A percentile compares a stretch with the other conserved stretches of the same genome.
phyloP scores from a whole-genome alignment of 1,139 yeast species.

The Wickerhamiella infanticola region DNA sequence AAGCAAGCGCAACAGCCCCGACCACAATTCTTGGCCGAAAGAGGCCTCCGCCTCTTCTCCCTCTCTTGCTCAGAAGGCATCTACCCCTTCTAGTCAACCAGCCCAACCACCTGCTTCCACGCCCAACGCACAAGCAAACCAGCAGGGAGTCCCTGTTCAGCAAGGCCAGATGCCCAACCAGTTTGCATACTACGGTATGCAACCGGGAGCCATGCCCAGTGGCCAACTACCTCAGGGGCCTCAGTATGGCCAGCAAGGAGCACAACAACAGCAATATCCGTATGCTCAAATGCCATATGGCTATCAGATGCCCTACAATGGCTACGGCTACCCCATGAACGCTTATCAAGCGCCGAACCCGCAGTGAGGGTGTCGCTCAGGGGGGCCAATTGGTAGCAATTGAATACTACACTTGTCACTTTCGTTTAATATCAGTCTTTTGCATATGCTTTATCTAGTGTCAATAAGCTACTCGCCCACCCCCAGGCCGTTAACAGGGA shows the following conservation, averaged over 20 bases:
- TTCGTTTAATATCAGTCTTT: no score
- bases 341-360: not conserved
- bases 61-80: not conserved
- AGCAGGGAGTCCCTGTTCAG: conserved; percentile 2
- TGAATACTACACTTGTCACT: no score
- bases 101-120: not conserved
- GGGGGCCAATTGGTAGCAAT: no score
- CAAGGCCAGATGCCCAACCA: conserved; percentile 2
- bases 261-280: not conserved
- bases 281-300: conserved; percentile 5
- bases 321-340: conserved; percentile 5
- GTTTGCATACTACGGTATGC: not conserved
- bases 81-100: not conserved
- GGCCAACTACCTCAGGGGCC: not conserved
- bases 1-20: no score
- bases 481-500: no score
- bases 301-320: conserved; percentile 9
- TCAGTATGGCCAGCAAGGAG: not conserved
- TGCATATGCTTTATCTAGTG: no score
- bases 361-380: not conserved
- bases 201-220: not conserved
- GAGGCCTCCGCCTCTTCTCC: not conserved
- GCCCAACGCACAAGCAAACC: not conserved
- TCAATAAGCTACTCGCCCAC: no score
- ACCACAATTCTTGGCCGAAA: no score